These are phyloP conservation scores for Typha latifolia DNA, from an alignment of 176 grass and related monocot genomes.

Conservation along the genomic window DNA sequence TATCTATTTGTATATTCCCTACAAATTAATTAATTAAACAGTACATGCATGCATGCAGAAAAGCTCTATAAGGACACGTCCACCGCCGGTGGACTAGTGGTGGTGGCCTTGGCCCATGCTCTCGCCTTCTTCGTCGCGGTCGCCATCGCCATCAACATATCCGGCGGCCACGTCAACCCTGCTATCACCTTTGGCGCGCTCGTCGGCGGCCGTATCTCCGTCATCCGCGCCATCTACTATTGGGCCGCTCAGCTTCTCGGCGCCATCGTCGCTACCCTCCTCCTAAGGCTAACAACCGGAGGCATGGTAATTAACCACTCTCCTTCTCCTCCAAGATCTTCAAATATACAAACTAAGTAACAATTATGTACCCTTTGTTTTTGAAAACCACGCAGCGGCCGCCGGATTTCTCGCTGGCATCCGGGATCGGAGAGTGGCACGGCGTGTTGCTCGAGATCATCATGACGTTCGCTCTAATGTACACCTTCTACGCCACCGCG, in stretches of 20 bases:
- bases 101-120: slow-evolving; percentile 64
- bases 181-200: slow-evolving; percentile 78
- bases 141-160: slow-evolving; percentile 59
- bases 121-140: slow-evolving; percentile 52
- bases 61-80: slow-evolving; percentile 67
- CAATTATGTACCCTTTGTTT: too few relatives aligned
- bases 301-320: slow-evolving; percentile 35
- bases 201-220: slow-evolving; percentile 55
- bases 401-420: slow-evolving; percentile 57
- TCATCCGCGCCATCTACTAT: slow-evolving; percentile 60
- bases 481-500: slow-evolving; percentile 78
- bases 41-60: slow-evolving; percentile 30
- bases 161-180: slow-evolving; percentile 88
- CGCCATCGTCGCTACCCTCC: slow-evolving; percentile 50
- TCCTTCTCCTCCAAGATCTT: too few relatives aligned
- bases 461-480: slow-evolving; percentile 81
- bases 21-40: too few relatives aligned
- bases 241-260: slow-evolving; percentile 82
- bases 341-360: too few relatives aligned
- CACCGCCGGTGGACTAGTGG: slow-evolving; percentile 54
- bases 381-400: slow-evolving; percentile 27
- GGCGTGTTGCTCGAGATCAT: slow-evolving; percentile 71
- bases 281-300: slow-evolving; percentile 63
- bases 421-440: slow-evolving; percentile 67
- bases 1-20: not conserved